These are phyloP conservation scores for Capsella bursapastoris DNA, from an alignment of 345 rosid genomes.

Conservation along the genomic window DNA sequence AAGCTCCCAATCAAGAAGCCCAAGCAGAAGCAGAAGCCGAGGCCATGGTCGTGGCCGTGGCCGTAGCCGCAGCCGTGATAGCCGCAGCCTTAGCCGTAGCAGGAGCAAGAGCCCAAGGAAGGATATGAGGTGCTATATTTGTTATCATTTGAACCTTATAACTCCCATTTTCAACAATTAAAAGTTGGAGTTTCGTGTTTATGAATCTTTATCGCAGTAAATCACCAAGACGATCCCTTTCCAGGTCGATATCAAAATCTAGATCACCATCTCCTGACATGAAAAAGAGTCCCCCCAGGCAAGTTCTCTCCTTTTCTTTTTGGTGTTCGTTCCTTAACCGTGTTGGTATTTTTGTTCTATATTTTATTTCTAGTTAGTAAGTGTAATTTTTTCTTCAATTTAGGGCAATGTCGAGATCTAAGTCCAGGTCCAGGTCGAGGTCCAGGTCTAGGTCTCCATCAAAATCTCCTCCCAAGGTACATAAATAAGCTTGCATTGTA, in stretches of 20 bases:
- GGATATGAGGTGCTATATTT: slow-evolving; percentile 53
- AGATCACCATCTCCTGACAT: slow-evolving; percentile 70
- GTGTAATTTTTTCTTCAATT: neutral
- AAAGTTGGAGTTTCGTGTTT: neutral
- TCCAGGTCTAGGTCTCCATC: slow-evolving; percentile 55
- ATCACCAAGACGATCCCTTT: slow-evolving; percentile 58
- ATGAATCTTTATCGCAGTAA: slow-evolving; percentile 48
- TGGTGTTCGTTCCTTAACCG: neutral
- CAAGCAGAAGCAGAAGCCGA: slow-evolving; percentile 57
- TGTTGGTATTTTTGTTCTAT: neutral
- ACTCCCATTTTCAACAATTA: neutral
- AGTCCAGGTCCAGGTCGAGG: slow-evolving; percentile 44
- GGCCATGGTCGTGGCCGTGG: slow-evolving; percentile 56
- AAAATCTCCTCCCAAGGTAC: slow-evolving; percentile 61
- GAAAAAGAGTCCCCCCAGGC: slow-evolving; percentile 58
- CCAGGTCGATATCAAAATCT: slow-evolving; percentile 72
- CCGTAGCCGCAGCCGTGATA: slow-evolving; percentile 44
- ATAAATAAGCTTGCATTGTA: slow-evolving; percentile 4
- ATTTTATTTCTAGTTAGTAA: neutral
- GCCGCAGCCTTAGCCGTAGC: slow-evolving; percentile 54
- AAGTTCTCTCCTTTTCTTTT: slow-evolving; percentile 4
- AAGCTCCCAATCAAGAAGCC: slow-evolving; percentile 71
- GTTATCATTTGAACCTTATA: neutral
- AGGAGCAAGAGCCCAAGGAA: slow-evolving; percentile 67
- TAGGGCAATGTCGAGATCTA: slow-evolving; percentile 42